Conservation (phyloP, 1,139 yeast species). For the Taphrina deformans region DNA sequence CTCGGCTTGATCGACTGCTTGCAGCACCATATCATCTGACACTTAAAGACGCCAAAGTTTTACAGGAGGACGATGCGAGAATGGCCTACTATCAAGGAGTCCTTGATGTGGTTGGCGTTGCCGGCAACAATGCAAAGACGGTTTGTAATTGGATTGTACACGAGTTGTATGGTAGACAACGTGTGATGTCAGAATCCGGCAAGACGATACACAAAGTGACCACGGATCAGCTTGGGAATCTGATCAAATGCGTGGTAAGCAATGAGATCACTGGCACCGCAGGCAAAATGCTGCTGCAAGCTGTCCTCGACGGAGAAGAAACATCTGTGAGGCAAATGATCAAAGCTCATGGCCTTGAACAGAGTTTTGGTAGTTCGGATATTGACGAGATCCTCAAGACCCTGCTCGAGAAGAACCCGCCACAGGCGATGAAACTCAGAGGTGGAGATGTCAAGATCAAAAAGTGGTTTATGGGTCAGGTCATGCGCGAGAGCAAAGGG, state of each 20-base stretch:
- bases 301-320: conserved; percentile 54
- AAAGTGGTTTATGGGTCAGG: conserved; percentile 78
- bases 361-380: conserved; percentile 51
- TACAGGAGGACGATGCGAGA: conserved; percentile 54
- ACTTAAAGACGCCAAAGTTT: conserved; percentile 68
- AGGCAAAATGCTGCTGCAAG: conserved; percentile 63
- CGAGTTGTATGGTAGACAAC: conserved; percentile 70
- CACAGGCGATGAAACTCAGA: conserved; percentile 58
- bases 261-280: conserved; percentile 55
- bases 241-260: conserved; percentile 50
- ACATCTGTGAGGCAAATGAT: conserved; percentile 52
- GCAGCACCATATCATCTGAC: conserved; percentile 54
- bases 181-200: conserved; percentile 50
- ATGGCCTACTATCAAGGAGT: conserved; percentile 52
- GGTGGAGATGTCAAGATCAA: conserved; percentile 61
- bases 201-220: neutral
- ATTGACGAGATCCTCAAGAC: conserved; percentile 55
- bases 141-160: conserved; percentile 65
- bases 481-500: conserved; percentile 77
- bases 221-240: conserved; percentile 49
- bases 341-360: conserved; percentile 57
- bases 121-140: conserved; percentile 37
- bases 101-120: conserved; percentile 38
- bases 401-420: conserved; percentile 56
- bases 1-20: conserved; percentile 54